Evolutionary conservation across 768 basidiomycete genomes (phyloP).

Genomic region (Podaxis sp.): DNA sequence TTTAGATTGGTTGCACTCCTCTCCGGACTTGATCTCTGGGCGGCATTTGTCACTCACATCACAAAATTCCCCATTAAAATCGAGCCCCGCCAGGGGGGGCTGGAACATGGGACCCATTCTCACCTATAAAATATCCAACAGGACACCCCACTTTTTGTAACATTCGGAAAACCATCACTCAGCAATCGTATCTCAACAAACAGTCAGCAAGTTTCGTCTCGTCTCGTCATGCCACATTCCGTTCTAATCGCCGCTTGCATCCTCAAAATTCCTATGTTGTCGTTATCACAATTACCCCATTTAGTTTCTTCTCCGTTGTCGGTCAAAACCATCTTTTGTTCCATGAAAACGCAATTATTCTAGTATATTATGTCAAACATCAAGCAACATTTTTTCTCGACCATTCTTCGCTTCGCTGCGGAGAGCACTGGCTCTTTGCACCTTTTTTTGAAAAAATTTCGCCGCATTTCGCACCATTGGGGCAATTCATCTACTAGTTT

Average conservation of each 20-base stretch:
- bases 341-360: conserved; percentile 12
- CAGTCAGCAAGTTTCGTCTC: conserved; percentile 3
- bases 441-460: not conserved
- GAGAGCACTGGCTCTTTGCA: not conserved
- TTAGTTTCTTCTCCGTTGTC: conserved; percentile 1
- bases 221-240: not conserved
- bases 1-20: not conserved
- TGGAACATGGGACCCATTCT: not conserved
- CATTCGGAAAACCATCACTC: conserved; percentile 15
- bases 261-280: conserved; percentile 10
- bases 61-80: not conserved
- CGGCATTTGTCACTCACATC: not conserved
- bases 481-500: not conserved
- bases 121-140: not conserved
- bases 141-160: conserved; percentile 11
- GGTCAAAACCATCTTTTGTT: not conserved
- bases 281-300: conserved; percentile 12
- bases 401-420: not conserved
- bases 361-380: conserved; percentile 8
- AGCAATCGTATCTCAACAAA: conserved; percentile 9
- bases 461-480: not conserved
- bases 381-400: not conserved
- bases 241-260: not conserved
- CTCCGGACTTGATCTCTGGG: not conserved
- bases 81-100: not conserved